Percentiles rank a stretch among this genome's conserved stretches.
phyloP scores from a whole-genome alignment of 2,329 filamentous ascomycete genomes.

The Coniochaeta hoffmannii region DNA sequence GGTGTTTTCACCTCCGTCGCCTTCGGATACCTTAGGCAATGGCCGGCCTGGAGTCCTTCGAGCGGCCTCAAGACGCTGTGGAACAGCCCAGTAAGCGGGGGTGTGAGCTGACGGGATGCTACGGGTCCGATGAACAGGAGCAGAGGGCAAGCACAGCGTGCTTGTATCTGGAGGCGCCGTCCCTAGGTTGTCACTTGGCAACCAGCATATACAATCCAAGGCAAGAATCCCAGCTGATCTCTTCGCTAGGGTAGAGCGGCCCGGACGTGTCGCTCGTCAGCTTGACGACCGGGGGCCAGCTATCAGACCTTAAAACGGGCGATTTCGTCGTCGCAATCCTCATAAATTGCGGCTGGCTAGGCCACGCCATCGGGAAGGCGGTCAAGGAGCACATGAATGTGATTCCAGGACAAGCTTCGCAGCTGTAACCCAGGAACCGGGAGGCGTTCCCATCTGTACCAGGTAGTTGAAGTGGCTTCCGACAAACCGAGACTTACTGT shows the following conservation, averaged over 20 bases:
- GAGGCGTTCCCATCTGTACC: too few species aligned
- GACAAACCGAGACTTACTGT: too few species aligned
- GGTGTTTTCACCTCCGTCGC: too few species aligned
- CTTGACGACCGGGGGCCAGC: not conserved
- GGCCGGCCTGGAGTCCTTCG: too few species aligned
- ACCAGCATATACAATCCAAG: not conserved
- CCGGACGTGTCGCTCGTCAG: not conserved
- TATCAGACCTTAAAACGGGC: not conserved
- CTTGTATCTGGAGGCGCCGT: not conserved
- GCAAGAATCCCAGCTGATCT: not conserved
- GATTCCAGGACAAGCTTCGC: too few species aligned
- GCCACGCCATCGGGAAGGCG: too few species aligned
- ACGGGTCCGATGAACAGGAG: not conserved
- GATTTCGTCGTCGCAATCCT: too few species aligned
- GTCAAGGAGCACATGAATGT: too few species aligned
- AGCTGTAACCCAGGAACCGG: too few species aligned
- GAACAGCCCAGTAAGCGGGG: not conserved
- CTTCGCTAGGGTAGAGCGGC: not conserved
- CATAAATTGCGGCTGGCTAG: not conserved
- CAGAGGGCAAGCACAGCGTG: not conserved
- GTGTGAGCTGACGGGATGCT: not conserved
- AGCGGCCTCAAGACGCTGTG: not conserved
- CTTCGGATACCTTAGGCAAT: too few species aligned
- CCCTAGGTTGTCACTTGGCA: not conserved
- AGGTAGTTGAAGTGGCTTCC: too few species aligned